Percentiles rank a stretch among this genome's conserved stretches.
These are phyloP conservation scores for Aspergillus bombycis DNA, from an alignment of 2,329 filamentous ascomycete genomes.

Conservation along the genomic window DNA sequence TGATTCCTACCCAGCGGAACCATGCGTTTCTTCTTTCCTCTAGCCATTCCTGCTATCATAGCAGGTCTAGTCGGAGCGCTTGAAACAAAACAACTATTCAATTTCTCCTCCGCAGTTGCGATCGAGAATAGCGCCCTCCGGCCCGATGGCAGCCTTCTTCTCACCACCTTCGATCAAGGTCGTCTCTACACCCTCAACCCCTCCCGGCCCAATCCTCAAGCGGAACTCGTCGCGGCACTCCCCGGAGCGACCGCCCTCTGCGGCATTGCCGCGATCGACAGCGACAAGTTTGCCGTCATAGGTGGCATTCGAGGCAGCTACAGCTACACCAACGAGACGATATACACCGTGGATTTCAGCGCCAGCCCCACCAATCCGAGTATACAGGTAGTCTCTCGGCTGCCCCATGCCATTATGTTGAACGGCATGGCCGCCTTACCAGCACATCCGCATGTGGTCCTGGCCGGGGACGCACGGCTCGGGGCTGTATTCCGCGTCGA, in stretches of 20 bases:
- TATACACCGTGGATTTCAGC: conserved; percentile 23
- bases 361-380: background rate
- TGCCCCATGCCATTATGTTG: conserved; percentile 21
- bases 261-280: conserved; percentile 22
- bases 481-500: conserved; percentile 22
- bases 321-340: conserved; percentile 18
- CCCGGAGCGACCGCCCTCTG: conserved; percentile 20
- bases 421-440: conserved; percentile 24
- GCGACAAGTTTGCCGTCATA: conserved; percentile 22
- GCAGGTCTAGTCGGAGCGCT: background rate
- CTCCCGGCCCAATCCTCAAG: background rate
- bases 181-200: conserved; percentile 19
- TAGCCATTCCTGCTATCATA: background rate
- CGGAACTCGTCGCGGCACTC: conserved; percentile 17
- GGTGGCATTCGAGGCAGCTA: conserved; percentile 21
- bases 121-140: conserved; percentile 23
- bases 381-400: conserved; percentile 7
- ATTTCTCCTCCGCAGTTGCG: conserved; percentile 14
- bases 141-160: conserved; percentile 20
- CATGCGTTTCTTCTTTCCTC: background rate
- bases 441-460: conserved; percentile 13
- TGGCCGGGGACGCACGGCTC: conserved; percentile 21
- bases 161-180: conserved; percentile 21
- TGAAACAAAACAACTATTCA: conserved; percentile 15
- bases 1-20: background rate